Percentiles rank a stretch among this genome's conserved stretches.
These are phyloP conservation scores for Mycena alexandri DNA, from an alignment of 768 basidiomycete species.

Conservation along the genomic window DNA sequence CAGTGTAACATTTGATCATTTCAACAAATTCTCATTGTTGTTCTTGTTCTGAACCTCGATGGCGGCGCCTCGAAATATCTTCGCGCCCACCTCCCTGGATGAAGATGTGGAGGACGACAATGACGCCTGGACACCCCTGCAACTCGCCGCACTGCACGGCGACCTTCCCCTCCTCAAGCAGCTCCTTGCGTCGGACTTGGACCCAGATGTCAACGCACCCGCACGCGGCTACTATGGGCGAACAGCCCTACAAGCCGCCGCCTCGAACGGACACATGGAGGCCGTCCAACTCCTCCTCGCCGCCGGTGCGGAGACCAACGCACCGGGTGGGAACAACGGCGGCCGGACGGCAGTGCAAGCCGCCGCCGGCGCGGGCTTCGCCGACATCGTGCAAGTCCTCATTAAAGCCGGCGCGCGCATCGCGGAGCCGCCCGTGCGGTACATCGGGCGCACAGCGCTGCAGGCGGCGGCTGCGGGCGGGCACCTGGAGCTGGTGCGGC, in stretches of 20 bases:
- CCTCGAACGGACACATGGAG: slow-evolving; percentile 24
- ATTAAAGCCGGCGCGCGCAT: slow-evolving; percentile 24
- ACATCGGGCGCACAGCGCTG: slow-evolving; percentile 27
- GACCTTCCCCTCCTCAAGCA: slow-evolving; percentile 22
- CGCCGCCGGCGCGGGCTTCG: slow-evolving; percentile 18
- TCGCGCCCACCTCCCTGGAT: slow-evolving; percentile 19
- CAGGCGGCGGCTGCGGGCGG: slow-evolving; percentile 31
- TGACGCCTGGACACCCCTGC: slow-evolving; percentile 35
- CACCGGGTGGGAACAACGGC: slow-evolving; percentile 30
- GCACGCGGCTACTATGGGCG: slow-evolving; percentile 33
- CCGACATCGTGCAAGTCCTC: slow-evolving; percentile 15
- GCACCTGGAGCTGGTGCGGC: slow-evolving; percentile 15
- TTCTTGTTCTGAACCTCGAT: neutral
- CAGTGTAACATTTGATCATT: too few relatives aligned
- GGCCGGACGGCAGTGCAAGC: slow-evolving; percentile 31
- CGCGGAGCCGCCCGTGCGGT: slow-evolving; percentile 15
- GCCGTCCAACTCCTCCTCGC: slow-evolving; percentile 23
- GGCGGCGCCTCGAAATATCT: slow-evolving; percentile 16
- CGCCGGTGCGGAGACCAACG: slow-evolving; percentile 28
- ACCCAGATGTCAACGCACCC: slow-evolving; percentile 27
- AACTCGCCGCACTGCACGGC: slow-evolving; percentile 31
- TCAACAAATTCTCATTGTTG: too few relatives aligned
- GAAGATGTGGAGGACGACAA: slow-evolving; percentile 31
- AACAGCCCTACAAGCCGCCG: slow-evolving; percentile 34
- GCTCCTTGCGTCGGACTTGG: slow-evolving; percentile 19